These are phyloP conservation scores for Tetradesmus obliquus DNA, from an alignment of 139 green algal genomes.

Conservation along the genomic window DNA sequence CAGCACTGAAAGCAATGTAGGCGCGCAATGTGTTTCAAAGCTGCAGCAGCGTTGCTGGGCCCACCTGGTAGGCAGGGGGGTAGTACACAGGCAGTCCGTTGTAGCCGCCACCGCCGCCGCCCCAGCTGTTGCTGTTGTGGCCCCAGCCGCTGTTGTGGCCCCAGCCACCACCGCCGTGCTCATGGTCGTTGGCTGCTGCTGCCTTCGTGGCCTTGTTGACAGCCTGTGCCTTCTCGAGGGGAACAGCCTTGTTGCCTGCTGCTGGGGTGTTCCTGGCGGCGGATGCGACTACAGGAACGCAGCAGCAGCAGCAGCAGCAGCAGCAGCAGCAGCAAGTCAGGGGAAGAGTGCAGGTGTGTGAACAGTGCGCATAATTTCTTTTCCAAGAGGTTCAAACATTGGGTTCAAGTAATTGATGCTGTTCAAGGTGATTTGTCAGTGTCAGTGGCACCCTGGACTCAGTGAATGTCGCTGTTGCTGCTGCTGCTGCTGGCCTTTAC, in stretches of 20 bases:
- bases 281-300: background rate
- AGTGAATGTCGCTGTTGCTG: background rate
- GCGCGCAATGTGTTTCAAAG: no score
- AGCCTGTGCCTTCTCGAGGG: background rate
- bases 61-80: background rate
- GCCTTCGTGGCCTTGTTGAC: background rate
- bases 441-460: background rate
- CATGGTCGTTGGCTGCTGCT: background rate
- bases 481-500: background rate
- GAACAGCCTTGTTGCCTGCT: background rate
- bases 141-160: background rate
- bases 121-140: background rate
- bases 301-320: background rate
- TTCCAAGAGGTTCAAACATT: no score
- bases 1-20: no score
- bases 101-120: background rate
- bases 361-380: no score
- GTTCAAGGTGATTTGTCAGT: no score
- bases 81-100: background rate
- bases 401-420: no score
- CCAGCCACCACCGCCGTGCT: background rate
- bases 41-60: background rate
- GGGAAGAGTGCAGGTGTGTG: no score
- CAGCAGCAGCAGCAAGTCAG: background rate
- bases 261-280: background rate